Evolutionary conservation across 2,329 filamentous ascomycete genomes (phyloP), one percentile per base, ranked within the genome.

Genomic region (Fusarium chaquense): DNA sequence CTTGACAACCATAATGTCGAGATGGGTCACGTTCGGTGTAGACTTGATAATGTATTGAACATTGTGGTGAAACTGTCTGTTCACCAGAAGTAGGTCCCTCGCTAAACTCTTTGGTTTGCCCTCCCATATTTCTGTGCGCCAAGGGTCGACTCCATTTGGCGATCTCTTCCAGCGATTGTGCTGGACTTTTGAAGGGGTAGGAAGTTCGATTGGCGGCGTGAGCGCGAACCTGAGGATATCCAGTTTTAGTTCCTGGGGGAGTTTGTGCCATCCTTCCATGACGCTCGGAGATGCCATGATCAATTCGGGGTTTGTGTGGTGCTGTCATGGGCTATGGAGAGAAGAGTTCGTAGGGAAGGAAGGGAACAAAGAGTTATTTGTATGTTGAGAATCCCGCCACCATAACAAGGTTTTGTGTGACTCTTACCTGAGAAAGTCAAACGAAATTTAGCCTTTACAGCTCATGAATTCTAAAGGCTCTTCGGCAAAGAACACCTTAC

Each of bases 1-100:
- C 6, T 67, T 67, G 0, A 70, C 33, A 15, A 67, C 46, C 56
- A 67, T 70, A 12, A 70, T 36, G 12, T 70, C 62, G 15, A 70
- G 52, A 4, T 70, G 33, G 8, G 59, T 67, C 3, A n/a, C 10
- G 0, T 50, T 49, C 2, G 45, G 28, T 1, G 58, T 9, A 6
- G 18, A 16, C 0, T 12, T 2, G 3, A 54, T 3, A 2, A 70
- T 16, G 18, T 53, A 7, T 13, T 45, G 12, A 1, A 53, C 30
- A 13, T 59, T 50, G 1, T 12, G 7, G 2, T 44, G 3, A 11
- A 56, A 53, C 9, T 59, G 50, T 2, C 20, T 67, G 20, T 50
- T 51, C 1, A 70, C 54, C 1, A 70, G 16, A 7, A 67, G 26
- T 7, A 67, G 51, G 16, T 15, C 12, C 1, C 38, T 11, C 0